phyloP scores from a whole-genome alignment of 2,329 filamentous ascomycete species.

The Aspergillus flavus region DNA sequence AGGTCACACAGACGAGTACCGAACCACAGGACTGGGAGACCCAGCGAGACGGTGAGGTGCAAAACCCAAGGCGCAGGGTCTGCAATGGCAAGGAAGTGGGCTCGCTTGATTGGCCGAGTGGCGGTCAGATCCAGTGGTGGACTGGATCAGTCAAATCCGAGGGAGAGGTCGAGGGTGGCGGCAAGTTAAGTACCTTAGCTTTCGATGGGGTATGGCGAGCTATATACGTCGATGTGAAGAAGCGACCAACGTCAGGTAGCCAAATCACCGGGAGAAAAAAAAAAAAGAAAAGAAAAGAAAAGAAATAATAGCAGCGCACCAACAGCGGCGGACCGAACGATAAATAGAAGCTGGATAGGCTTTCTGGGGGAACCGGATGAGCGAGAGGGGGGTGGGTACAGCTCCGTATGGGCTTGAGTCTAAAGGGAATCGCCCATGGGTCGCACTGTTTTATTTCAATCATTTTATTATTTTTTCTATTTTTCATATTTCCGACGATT shows the following conservation, averaged over 20 bases:
- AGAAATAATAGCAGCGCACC: neutral
- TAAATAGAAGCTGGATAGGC: conserved; percentile 25
- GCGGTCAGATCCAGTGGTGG: conserved; percentile 23
- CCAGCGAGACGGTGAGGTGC: conserved; percentile 23
- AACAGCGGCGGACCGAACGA: conserved; percentile 11
- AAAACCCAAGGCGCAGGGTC: conserved; percentile 16
- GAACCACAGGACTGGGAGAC: conserved; percentile 29
- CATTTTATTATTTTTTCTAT: conserved; percentile 1
- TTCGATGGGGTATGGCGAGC: neutral
- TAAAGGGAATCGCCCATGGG: conserved; percentile 15
- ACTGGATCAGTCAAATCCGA: conserved; percentile 16
- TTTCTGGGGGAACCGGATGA: conserved; percentile 19
- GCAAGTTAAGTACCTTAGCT: neutral
- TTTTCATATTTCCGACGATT: neutral
- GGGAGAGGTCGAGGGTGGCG: neutral
- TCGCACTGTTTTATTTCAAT: neutral
- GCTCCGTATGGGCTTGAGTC: neutral
- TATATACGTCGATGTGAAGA: neutral
- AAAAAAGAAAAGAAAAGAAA: neutral
- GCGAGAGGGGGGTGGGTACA: conserved; percentile 19
- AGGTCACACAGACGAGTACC: conserved; percentile 23
- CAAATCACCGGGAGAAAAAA: neutral
- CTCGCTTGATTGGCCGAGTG: conserved; percentile 23
- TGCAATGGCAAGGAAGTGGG: conserved; percentile 16
- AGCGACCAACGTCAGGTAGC: neutral